Evolutionary conservation across 2,329 filamentous ascomycete genomes (phyloP).

Genomic region (Alternaria sp.): DNA sequence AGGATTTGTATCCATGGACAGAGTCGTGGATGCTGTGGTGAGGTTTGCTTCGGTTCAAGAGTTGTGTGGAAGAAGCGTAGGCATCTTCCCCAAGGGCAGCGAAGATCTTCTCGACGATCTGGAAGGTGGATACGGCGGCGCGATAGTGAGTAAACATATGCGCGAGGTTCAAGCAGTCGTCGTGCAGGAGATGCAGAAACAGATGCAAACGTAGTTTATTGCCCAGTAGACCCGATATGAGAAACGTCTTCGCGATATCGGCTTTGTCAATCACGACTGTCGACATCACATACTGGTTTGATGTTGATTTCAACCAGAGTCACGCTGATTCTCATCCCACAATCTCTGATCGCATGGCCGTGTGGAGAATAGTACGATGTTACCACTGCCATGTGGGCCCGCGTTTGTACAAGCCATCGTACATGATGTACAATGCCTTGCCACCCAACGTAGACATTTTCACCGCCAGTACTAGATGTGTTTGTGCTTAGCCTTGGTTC

Average conservation of each 20-base stretch:
- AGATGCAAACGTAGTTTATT: not conserved
- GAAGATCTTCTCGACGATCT: constrained; percentile 31
- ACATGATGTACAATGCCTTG: not conserved
- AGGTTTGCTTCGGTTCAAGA: constrained; percentile 22
- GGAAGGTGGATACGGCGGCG: constrained; percentile 20
- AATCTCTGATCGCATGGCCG: not conserved
- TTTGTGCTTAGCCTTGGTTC: not conserved
- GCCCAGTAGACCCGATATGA: not conserved
- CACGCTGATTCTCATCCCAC: not conserved
- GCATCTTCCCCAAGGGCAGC: constrained; percentile 24
- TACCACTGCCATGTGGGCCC: not conserved
- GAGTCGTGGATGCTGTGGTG: constrained; percentile 26
- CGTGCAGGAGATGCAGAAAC: not conserved
- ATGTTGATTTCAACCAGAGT: not conserved
- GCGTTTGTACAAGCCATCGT: not conserved
- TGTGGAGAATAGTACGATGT: not conserved
- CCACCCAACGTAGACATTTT: not conserved
- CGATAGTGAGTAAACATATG: constrained; percentile 16
- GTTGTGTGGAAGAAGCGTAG: constrained; percentile 24
- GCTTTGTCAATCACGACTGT: not conserved
- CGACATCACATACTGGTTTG: not conserved
- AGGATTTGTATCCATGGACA: constrained; percentile 29
- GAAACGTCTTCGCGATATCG: not conserved
- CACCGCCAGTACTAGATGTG: not conserved
- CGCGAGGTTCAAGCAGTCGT: not conserved